Evolutionary conservation across 768 basidiomycete species (phyloP).

Genomic region (Leccinum fibrillosum): DNA sequence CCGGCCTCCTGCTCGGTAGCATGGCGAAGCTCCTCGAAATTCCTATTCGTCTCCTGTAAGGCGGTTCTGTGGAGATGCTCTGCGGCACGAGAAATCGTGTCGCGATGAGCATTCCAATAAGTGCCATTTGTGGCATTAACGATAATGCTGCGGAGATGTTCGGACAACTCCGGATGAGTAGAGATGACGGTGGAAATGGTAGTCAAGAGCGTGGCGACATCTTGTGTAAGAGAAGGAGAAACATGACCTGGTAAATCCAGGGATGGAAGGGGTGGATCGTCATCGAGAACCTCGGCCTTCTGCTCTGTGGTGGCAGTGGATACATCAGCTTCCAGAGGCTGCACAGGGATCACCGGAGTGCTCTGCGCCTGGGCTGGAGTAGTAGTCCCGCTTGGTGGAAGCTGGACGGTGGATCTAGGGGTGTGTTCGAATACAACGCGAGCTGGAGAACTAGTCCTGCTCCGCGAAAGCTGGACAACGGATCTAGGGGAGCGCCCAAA

Average conservation of each 20-base stretch:
- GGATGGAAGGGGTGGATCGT: conserved; percentile 53
- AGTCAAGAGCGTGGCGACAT: conserved; percentile 60
- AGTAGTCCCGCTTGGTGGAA: conserved; percentile 18
- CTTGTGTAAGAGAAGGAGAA: conserved; percentile 53
- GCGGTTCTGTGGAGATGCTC: conserved; percentile 50
- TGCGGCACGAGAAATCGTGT: conserved; percentile 55
- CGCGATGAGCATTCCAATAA: conserved; percentile 68
- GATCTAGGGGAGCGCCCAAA: conserved; percentile 21
- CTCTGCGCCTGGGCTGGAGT: conserved; percentile 37
- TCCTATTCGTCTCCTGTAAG: conserved; percentile 33
- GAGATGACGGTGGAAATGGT: conserved; percentile 53
- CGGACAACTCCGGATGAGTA: conserved; percentile 69
- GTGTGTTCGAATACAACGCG: conserved; percentile 8
- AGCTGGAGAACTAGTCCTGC: conserved; percentile 28
- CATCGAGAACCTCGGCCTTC: conserved; percentile 14
- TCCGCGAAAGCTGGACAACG: conserved; percentile 10
- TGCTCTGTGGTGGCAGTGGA: conserved; percentile 10
- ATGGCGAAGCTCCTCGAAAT: conserved; percentile 45
- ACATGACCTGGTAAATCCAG: conserved; percentile 31
- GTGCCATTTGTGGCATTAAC: conserved; percentile 59
- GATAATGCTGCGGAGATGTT: conserved; percentile 61
- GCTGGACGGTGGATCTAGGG: conserved; percentile 6
- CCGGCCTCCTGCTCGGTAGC: conserved; percentile 64
- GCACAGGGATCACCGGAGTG: conserved; percentile 37
- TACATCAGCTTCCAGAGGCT: conserved; percentile 17